Evolutionary conservation across 352 stramenopile species (phyloP), one percentile per base, ranked within the genome.

Genomic region (Phytophthora constricta): DNA sequence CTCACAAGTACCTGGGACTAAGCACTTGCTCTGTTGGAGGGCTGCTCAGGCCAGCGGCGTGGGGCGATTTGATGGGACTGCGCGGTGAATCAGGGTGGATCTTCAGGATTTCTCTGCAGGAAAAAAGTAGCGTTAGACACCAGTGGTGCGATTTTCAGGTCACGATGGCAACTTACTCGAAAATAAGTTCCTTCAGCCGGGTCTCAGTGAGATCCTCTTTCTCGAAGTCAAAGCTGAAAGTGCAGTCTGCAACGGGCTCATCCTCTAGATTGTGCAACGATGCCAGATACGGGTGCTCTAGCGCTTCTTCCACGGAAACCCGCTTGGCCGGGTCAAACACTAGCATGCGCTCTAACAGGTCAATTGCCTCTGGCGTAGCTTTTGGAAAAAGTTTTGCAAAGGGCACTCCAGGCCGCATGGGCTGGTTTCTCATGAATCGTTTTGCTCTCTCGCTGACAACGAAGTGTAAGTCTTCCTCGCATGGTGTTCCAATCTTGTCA

Each of bases 191-290:
- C 59, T 97, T 90, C 9, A 97, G 76, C 3, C 87, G 80, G 34
- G 64, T 58, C 70, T 96, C 93, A 20, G 84, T 93, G 25, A 96
- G 67, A 34, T 95, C 79, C 61, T 95, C 86, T 58, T 93, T 95
- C 43, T 97, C 89, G 64, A 96, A 96, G 55, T 97, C 88, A 55
- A 97, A 97, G 71, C 87, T 94, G 52, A 97, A 97, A 48, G 51
- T 57, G 37, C 58, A 68, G 39, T 93, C 84, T 25, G 84, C 89
- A 26, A 87, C 76, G 16, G 94, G 93, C 61, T 98, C 94, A 65
- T 98, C 89, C 16, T 98, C 91, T n/a, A 85, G 64, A 47, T 98
- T 96, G 79, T 98, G 95, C 31, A 98, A 75, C 33, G 95, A 96
- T 20, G 90, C 82, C 48, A 98, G 72, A 70, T 97, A 98, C 43